Evolutionary conservation across 2,329 filamentous ascomycete species (phyloP).

Genomic region (Ceratocystis destructans): DNA sequence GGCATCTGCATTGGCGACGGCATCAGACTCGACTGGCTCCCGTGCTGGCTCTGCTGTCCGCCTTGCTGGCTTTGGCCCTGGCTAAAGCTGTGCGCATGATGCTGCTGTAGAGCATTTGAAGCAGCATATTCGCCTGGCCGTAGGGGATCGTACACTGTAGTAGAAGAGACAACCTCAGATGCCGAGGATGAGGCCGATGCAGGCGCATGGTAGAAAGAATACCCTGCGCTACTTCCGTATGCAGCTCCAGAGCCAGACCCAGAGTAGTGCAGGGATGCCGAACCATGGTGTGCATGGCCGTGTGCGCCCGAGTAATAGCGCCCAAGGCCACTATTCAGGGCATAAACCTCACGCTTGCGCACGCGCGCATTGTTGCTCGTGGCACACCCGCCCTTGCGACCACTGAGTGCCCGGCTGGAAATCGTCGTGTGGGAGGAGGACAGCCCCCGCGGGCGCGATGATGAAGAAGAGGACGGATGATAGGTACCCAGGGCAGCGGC

Average conservation of each 20-base stretch:
- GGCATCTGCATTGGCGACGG: conserved; percentile 2
- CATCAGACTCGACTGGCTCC: not conserved
- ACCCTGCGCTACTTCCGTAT: conserved; percentile 1
- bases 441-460: not conserved
- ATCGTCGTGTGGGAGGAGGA: not conserved
- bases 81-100: not conserved
- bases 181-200: not conserved
- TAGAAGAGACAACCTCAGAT: not conserved
- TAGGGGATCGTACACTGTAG: not conserved
- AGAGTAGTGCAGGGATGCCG: conserved; percentile 6
- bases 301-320: conserved; percentile 13
- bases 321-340: not conserved
- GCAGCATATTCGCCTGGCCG: not conserved
- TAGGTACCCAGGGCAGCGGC: not conserved
- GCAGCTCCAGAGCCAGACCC: conserved; percentile 13
- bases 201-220: not conserved
- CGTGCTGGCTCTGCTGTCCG: not conserved
- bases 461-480: not conserved
- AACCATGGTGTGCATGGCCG: not conserved
- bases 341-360: conserved; percentile 14
- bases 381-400: conserved; percentile 27
- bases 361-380: conserved; percentile 22
- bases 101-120: not conserved
- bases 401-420: conserved; percentile 25
- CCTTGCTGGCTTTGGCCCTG: not conserved